Base-by-base conservation (phyloP, 345 rosid genomes). In the Pugionium dolabratum region DNA sequence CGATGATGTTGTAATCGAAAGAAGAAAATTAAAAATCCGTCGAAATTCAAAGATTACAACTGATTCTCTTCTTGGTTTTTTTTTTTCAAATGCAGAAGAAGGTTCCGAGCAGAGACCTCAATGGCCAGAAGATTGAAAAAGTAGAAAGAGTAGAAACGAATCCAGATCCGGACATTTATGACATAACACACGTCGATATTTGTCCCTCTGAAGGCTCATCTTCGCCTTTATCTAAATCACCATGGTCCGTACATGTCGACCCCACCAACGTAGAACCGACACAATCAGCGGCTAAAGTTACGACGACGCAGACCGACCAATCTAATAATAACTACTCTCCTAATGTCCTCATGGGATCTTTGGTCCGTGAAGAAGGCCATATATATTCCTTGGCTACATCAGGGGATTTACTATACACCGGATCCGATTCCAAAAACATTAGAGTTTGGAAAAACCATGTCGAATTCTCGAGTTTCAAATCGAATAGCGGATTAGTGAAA, bases 301-400 rank as follows among this genome's bases (percentile, higher is more conserved):
- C 39, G 5, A 1, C 45, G 27, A 5, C 35, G 35, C n/a, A 2
- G 5, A 35, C 35, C 6, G 72, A 45, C 8, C 44, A 63, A 30
- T 3, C 55, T 0, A 39, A 30, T 2, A 49, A 40, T 0, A 50
- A 45, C 39, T 57, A 59, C 64, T 66, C 82, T 34, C 79, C 82
- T 0, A 88, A 85, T 11, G 78, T 80, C 25, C 85, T 93, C 9
- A 59, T 90, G 75, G 96, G 97, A 0, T 90, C 97, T 0, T 73
- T 93, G 9, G 83, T 93, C 5, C 90, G 97, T 0, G 95, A 93
- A 73, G 91, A 88, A 62, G 97, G 98, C 3, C 97, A 93, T 55
- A 88, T 93, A 31, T 90, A 90, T 70, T 90, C 98, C 0, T 54
- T 93, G 55, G 94, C 97, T 0, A 83, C 96, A 0, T 75, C 82